Evolutionary conservation across 768 basidiomycete species (phyloP), one percentile per base, ranked within the genome.

Genomic region (Mycena rosella): DNA sequence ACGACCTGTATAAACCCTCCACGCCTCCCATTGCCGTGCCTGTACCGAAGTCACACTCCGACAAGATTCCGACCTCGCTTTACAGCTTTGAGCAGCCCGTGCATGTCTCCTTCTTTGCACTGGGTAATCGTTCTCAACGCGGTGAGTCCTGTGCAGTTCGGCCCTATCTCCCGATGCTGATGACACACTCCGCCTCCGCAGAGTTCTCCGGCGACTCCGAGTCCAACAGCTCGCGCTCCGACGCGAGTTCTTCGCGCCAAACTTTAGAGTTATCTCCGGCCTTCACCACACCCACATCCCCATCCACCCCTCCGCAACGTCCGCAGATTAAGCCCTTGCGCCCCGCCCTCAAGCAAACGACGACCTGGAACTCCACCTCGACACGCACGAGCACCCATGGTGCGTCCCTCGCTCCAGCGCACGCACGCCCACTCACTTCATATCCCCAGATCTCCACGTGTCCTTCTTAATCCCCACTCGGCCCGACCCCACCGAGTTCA

Each of bases 261-360:
- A 66, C 55, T 63, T 63, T 70, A 54, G 69, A 70, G 48, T 70
- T 63, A 59, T 54, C 57, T 26, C 62, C 62, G 40, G 51, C 22
- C 36, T 38, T 24, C 17, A 42, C 9, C 10, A 40, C 52, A 44
- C 42, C 49, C 27, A 36, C 51, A 30, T 20, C 53, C 9, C 6
- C 54, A 29, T 34, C 26, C 32, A 9, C 32, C 32, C 45, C 34
- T 42, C 48, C 63, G 63, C 32, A 45, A 27, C 47, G 40, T 13
- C 24, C 64, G 40, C 69, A 61, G 18, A 63, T 60, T 29, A 60
- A 62, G 30, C 69, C 69, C 10, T 45, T 70, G 45, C 69, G 69
- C 29, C 65, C 69, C 18, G 69, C 69, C 14, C 65, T 70, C 40
- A 70, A 70, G 58, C 69, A 70, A 32, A 57, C 63, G 15, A 57